Percentiles rank a stretch among this genome's conserved stretches.
Evolutionary conservation across 768 basidiomycete species (phyloP).

Genomic region (Nevesoporus exiguus): DNA sequence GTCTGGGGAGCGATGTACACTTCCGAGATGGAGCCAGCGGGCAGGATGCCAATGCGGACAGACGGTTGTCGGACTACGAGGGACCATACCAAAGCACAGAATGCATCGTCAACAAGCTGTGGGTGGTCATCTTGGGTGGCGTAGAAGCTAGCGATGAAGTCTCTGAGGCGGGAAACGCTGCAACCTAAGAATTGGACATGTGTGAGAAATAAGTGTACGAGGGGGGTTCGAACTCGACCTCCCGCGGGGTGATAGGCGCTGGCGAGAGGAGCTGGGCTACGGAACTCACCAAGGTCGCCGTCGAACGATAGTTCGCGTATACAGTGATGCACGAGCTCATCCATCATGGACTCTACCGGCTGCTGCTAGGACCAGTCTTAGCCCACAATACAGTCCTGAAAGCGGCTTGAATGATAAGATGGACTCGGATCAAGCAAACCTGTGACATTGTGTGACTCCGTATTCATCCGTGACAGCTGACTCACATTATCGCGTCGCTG

Average conservation of each 20-base stretch:
- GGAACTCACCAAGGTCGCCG: constrained; percentile 77
- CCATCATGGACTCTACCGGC: constrained; percentile 39
- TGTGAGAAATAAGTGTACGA: constrained; percentile 25
- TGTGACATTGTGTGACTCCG: constrained; percentile 14
- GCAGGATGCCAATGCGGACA: constrained; percentile 69
- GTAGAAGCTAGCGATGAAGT: constrained; percentile 70
- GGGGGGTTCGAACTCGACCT: constrained; percentile 47
- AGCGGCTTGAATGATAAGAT: constrained; percentile 4
- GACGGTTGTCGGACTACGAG: constrained; percentile 72
- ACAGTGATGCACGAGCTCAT: constrained; percentile 81
- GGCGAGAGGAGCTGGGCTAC: not conserved
- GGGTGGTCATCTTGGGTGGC: constrained; percentile 32
- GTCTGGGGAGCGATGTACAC: constrained; percentile 78
- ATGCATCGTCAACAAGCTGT: constrained; percentile 71
- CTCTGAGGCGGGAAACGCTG: constrained; percentile 63
- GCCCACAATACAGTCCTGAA: not conserved
- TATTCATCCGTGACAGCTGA: not conserved
- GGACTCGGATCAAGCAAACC: not conserved
- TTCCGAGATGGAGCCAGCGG: constrained; percentile 55
- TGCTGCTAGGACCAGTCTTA: not conserved
- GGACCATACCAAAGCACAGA: constrained; percentile 80
- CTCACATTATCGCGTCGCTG: not conserved
- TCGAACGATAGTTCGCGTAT: constrained; percentile 87
- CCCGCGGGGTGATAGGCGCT: not conserved
- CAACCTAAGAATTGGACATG: constrained; percentile 51